Percentiles rank a stretch among this genome's conserved stretches.
These are phyloP conservation scores for Ganoderma boninense DNA, from an alignment of 1,284 basidiomycete genomes.

Conservation along the genomic window DNA sequence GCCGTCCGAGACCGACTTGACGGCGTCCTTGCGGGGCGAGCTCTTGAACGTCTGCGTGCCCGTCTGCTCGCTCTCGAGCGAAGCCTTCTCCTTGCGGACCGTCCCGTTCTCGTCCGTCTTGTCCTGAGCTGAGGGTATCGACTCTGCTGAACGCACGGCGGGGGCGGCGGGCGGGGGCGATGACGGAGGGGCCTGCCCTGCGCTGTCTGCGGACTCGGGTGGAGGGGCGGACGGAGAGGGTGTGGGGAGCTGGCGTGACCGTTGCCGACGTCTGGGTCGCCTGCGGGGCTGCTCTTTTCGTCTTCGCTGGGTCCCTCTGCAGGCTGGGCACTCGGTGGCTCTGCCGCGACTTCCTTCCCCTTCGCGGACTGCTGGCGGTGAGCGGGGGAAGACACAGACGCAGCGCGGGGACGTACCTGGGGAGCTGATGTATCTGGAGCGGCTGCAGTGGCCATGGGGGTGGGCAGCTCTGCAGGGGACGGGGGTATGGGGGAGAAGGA, in stretches of 20 bases:
- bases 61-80: conserved; percentile 49
- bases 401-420: conserved; percentile 27
- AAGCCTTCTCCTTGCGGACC: conserved; percentile 50
- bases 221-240: conserved; percentile 24
- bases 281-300: conserved; percentile 27
- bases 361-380: conserved; percentile 36
- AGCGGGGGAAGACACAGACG: conserved; percentile 8
- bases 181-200: conserved; percentile 40
- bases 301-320: conserved; percentile 37
- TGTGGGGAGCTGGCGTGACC: conserved; percentile 31
- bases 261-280: conserved; percentile 31
- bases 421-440: conserved; percentile 33
- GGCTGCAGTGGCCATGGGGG: conserved; percentile 40
- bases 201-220: conserved; percentile 30
- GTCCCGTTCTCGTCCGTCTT: conserved; percentile 39
- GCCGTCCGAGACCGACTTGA: conserved; percentile 47
- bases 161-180: conserved; percentile 28
- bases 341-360: conserved; percentile 40
- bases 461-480: conserved; percentile 41
- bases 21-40: conserved; percentile 45
- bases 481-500: conserved; percentile 40
- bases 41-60: conserved; percentile 44
- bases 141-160: conserved; percentile 26
- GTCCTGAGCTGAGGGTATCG: conserved; percentile 22
- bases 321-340: conserved; percentile 39